Evolutionary conservation across 768 basidiomycete species (phyloP).

Genomic region (Roridomyces roridus): DNA sequence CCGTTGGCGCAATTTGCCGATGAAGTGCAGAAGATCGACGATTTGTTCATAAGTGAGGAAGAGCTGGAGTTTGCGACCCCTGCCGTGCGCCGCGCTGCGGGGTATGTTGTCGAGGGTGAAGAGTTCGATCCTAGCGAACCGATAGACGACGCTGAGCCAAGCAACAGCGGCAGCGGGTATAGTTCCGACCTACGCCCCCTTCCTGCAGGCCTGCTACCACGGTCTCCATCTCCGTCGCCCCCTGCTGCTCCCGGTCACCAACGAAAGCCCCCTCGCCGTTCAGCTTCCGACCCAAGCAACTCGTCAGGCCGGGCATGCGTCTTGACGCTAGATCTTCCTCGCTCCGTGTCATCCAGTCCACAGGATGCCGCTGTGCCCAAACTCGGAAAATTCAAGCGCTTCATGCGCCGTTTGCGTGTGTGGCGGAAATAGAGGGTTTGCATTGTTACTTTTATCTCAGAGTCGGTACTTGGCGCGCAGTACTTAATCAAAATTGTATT

Average conservation of each 20-base stretch:
- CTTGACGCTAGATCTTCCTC: neutral
- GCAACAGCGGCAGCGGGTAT: conserved; percentile 10
- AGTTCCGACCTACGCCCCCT: neutral
- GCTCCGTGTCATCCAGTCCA: neutral
- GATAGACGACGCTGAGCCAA: neutral
- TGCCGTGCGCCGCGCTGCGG: conserved; percentile 10
- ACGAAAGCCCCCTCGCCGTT: neutral
- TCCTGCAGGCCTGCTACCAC: neutral
- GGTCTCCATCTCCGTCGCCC: conserved; percentile 1
- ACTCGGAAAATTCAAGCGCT: conserved; percentile 6
- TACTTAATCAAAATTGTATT: no score
- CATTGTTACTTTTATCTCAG: no score
- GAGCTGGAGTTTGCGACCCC: conserved; percentile 7
- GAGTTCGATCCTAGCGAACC: neutral
- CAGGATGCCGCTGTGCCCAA: neutral
- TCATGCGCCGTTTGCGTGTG: conserved; percentile 10
- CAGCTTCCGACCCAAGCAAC: neutral
- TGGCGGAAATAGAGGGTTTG: conserved; percentile 6
- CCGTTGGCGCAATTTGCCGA: neutral
- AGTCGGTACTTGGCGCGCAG: no score
- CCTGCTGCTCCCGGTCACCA: neutral
- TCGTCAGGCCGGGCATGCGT: neutral
- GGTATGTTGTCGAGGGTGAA: neutral
- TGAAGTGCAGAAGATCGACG: neutral
- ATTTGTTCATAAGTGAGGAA: conserved; percentile 1